Conservation (phyloP, 257 asterid species). For the Nicotiana tomentosiformis region DNA sequence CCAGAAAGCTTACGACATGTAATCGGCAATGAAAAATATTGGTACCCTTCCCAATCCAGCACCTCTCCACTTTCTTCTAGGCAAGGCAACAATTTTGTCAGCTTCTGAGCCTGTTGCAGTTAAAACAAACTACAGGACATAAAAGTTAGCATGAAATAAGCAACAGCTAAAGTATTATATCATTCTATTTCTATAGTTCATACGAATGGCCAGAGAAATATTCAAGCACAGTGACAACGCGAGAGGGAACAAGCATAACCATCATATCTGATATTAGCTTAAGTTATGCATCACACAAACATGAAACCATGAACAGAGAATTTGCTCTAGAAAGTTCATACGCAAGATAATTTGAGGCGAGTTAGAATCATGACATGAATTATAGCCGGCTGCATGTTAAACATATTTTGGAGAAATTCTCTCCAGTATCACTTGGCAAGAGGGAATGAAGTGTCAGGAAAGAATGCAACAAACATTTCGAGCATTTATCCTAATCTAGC, state of each 20-base stretch:
- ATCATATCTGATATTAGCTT: not conserved
- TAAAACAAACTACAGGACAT: conserved; percentile 64
- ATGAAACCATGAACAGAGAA: not conserved
- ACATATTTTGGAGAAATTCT: not conserved
- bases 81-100: conserved; percentile 60
- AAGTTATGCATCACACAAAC: not conserved
- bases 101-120: conserved; percentile 93
- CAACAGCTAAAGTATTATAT: not conserved
- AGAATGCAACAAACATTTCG: not conserved
- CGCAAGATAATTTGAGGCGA: not conserved
- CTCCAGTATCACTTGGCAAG: not conserved
- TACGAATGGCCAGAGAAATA: not conserved
- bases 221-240: not conserved
- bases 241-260: not conserved
- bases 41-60: conserved; percentile 84
- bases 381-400: not conserved
- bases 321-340: not conserved
- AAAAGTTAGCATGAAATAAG: conserved; percentile 10
- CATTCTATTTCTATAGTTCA: not conserved
- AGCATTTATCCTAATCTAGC: not conserved
- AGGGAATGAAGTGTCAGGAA: not conserved
- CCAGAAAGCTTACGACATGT: conserved; percentile 63
- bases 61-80: conserved; percentile 75
- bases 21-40: conserved; percentile 66
- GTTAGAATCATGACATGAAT: not conserved